phyloP scores from a whole-genome alignment of 2,329 filamentous ascomycete genomes.

The Verticillium tricorpus region DNA sequence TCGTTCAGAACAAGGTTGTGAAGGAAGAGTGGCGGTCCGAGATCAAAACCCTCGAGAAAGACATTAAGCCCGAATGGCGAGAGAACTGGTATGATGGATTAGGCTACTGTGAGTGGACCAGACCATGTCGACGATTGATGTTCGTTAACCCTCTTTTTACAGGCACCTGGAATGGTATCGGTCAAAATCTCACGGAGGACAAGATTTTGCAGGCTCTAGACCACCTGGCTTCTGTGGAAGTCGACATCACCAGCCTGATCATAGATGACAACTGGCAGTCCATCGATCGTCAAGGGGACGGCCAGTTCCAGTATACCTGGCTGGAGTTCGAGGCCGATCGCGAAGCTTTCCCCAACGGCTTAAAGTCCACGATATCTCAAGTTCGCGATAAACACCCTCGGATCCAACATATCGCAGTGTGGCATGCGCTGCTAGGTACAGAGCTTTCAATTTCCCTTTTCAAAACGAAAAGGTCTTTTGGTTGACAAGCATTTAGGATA shows the following conservation, averaged over 20 bases:
- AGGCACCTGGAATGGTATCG: conserved; percentile 91
- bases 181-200: conserved; percentile 74
- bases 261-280: conserved; percentile 98
- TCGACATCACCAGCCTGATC: conserved; percentile 80
- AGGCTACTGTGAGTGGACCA: conserved; percentile 65
- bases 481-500: conserved; percentile 50
- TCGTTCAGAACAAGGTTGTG: conserved; percentile 44
- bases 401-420: conserved; percentile 83
- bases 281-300: conserved; percentile 48
- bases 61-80: conserved; percentile 62
- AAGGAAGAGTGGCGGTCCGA: conserved; percentile 41
- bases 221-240: conserved; percentile 62
- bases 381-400: conserved; percentile 67
- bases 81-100: conserved; percentile 90
- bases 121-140: not conserved
- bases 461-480: not conserved
- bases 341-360: conserved; percentile 71
- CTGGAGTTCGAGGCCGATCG: conserved; percentile 81
- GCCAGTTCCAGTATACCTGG: conserved; percentile 62
- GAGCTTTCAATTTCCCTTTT: not conserved
- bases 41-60: conserved; percentile 38
- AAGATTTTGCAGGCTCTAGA: conserved; percentile 75
- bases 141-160: not conserved
- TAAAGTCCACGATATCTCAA: conserved; percentile 64
- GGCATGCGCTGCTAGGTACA: conserved; percentile 71